Conservation (phyloP, 768 basidiomycete species). For the Glaciozyma antarctica region DNA sequence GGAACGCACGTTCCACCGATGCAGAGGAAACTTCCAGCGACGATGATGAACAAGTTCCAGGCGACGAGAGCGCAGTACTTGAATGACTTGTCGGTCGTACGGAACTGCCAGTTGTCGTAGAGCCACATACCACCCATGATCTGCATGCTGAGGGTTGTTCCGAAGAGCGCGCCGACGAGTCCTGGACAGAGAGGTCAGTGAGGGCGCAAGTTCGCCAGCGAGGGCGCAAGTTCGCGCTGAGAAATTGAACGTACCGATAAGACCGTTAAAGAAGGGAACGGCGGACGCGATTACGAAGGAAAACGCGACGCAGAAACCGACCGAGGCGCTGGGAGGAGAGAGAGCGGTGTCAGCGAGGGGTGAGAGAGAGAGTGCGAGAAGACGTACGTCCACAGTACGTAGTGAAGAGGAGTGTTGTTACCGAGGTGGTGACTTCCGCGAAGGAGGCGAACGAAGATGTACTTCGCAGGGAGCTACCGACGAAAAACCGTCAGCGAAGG, state of each 20-base stretch:
- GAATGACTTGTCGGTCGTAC: not conserved
- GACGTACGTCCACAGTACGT: constrained; percentile 25
- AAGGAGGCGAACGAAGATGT: constrained; percentile 32
- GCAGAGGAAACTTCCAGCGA: constrained; percentile 29
- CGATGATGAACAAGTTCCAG: constrained; percentile 24
- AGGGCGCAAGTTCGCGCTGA: no score
- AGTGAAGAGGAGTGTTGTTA: constrained; percentile 25
- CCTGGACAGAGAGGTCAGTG: constrained; percentile 6
- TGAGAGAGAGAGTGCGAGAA: no score
- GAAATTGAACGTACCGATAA: not conserved
- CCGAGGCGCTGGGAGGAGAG: no score
- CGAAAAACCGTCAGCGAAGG: no score
- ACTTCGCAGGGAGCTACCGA: constrained; percentile 32
- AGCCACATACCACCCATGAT: constrained; percentile 21
- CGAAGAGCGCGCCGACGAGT: constrained; percentile 32
- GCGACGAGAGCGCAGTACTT: constrained; percentile 8
- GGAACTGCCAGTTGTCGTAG: constrained; percentile 16
- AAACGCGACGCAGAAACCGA: constrained; percentile 15
- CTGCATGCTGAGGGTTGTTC: constrained; percentile 21
- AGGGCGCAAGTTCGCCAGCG: no score
- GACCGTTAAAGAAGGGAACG: constrained; percentile 30
- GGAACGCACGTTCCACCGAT: constrained; percentile 28
- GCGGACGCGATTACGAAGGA: constrained; percentile 32
- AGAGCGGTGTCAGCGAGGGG: no score
- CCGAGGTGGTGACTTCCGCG: constrained; percentile 31